Conservation (phyloP, 805 yeast genomes). For the Teunomyces pallodes region DNA sequence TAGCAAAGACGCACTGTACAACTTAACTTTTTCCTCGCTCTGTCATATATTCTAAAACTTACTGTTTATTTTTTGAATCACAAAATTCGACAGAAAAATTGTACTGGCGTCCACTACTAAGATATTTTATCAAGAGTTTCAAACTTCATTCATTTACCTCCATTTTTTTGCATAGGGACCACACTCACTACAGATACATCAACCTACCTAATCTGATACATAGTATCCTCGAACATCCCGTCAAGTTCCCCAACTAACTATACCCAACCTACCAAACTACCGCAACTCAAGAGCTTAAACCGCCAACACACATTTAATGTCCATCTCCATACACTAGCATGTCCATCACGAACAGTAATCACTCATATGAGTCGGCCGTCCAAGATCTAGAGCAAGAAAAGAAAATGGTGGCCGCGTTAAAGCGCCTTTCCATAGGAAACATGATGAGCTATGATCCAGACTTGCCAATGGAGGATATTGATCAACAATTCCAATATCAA, state of each 20-base stretch:
- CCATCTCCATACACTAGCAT: slow-evolving; percentile 1
- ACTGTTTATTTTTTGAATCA: slow-evolving; percentile 2
- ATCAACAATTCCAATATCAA: slow-evolving; percentile 26
- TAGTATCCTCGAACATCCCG: not conserved
- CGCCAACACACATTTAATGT: slow-evolving; percentile 2
- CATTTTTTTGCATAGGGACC: not conserved
- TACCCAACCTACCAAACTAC: not conserved
- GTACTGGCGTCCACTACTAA: slow-evolving; percentile 2
- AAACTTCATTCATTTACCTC: not conserved
- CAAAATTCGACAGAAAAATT: slow-evolving; percentile 3
- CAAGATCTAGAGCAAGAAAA: slow-evolving; percentile 74
- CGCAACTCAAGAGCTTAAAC: not conserved
- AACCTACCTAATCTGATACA: not conserved
- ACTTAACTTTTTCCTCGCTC: not conserved
- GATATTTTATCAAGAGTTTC: not conserved
- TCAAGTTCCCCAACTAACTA: not conserved
- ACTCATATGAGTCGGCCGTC: slow-evolving; percentile 53
- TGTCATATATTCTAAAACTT: not conserved
- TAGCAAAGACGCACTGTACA: not conserved
- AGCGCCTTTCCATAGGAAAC: slow-evolving; percentile 69
- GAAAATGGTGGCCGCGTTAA: slow-evolving; percentile 68
- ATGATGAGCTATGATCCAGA: slow-evolving; percentile 67
- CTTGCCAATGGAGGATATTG: slow-evolving; percentile 46
- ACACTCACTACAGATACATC: not conserved
- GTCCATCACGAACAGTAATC: not conserved